These are phyloP conservation scores for Solanum sejunctum DNA, from an alignment of 257 asterid genomes.

Conservation along the genomic window DNA sequence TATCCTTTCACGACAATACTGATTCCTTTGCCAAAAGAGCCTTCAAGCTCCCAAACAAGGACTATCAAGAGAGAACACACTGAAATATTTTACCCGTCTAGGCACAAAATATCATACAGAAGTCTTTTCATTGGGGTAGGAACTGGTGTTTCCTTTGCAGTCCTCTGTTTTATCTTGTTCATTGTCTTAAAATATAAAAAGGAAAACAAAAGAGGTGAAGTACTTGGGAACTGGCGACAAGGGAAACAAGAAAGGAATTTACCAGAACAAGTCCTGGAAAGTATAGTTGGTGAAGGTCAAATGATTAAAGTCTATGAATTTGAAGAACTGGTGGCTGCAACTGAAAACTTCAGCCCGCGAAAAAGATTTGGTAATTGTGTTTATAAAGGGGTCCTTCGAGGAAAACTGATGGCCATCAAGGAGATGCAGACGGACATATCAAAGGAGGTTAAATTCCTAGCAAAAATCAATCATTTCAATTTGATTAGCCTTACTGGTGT, in stretches of 20 bases:
- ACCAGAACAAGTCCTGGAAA: slow-evolving; percentile 18
- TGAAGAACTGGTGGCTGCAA: slow-evolving; percentile 38
- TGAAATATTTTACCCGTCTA: not conserved
- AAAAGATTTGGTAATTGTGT: slow-evolving; percentile 26
- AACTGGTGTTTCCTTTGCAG: slow-evolving; percentile 31
- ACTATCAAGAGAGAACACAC: not conserved
- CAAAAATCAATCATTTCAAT: slow-evolving; percentile 51
- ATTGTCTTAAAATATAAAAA: slow-evolving; percentile 5
- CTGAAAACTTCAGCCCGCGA: slow-evolving; percentile 29
- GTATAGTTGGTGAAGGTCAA: slow-evolving; percentile 22
- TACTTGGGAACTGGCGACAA: not conserved
- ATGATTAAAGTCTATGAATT: slow-evolving; percentile 25
- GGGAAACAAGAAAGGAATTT: slow-evolving; percentile 9
- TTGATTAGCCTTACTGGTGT: slow-evolving; percentile 49
- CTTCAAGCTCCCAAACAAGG: slow-evolving; percentile 19
- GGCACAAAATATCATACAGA: slow-evolving; percentile 7
- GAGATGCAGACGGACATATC: slow-evolving; percentile 21
- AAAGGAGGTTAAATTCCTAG: slow-evolving; percentile 41
- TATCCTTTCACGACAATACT: slow-evolving; percentile 51
- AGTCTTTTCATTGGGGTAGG: slow-evolving; percentile 29
- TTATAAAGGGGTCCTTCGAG: slow-evolving; percentile 35
- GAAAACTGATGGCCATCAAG: slow-evolving; percentile 32
- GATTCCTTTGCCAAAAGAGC: slow-evolving; percentile 33
- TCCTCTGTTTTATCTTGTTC: slow-evolving; percentile 20
- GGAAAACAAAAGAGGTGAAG: not conserved